phyloP scores from a whole-genome alignment of 2,329 filamentous ascomycete genomes.

The Penicillium sp. region DNA sequence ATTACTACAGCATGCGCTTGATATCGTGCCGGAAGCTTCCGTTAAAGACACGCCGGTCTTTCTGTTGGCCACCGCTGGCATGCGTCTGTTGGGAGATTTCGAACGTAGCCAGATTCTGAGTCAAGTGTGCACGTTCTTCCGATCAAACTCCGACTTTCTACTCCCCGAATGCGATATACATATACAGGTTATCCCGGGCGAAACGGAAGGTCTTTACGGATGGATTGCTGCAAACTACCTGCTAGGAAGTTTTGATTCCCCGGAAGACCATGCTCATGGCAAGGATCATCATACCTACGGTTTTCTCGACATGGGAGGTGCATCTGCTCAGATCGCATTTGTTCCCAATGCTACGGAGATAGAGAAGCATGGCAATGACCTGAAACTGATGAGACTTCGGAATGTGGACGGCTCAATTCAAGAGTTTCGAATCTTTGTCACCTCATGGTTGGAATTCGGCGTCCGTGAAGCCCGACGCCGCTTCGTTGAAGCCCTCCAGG shows the following conservation, averaged over 20 bases:
- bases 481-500: constrained; percentile 73
- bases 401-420: constrained; percentile 71
- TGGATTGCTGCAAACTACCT: constrained; percentile 98
- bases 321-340: constrained; percentile 96
- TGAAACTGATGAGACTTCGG: constrained; percentile 80
- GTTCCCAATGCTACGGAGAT: constrained; percentile 90
- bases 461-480: constrained; percentile 85
- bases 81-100: constrained; percentile 73
- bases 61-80: constrained; percentile 90
- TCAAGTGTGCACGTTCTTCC: constrained; percentile 79
- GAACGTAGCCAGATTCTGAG: constrained; percentile 70
- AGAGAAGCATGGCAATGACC: constrained; percentile 79
- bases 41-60: constrained; percentile 86
- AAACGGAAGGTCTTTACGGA: constrained; percentile 92
- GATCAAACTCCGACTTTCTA: constrained; percentile 70
- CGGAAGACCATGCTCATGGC: constrained; percentile 71
- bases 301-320: constrained; percentile 97
- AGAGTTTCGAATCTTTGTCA: constrained; percentile 90
- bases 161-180: constrained; percentile 87
- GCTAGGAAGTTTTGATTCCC: constrained; percentile 80
- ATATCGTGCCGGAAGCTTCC: constrained; percentile 70
- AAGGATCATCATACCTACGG: constrained; percentile 92
- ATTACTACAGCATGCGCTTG: constrained; percentile 76
- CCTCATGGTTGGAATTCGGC: constrained; percentile 96
- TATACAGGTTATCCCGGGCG: constrained; percentile 90